Evolutionary conservation across 768 basidiomycete species (phyloP).

Genomic region (Xerocomus spinulosus): DNA sequence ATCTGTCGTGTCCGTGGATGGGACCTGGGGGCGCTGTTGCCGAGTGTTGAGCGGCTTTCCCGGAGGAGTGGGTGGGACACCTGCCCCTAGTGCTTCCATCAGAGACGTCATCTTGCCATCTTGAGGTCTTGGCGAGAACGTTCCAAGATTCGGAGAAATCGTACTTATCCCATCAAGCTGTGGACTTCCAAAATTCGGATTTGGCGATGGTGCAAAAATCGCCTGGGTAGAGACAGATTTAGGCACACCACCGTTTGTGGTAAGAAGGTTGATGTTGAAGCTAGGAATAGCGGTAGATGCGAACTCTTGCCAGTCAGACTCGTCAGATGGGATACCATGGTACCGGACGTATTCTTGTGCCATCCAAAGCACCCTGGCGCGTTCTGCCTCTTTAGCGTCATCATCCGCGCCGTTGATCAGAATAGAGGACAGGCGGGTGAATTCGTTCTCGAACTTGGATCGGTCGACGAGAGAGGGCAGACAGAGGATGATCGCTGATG

Average conservation of each 20-base stretch:
- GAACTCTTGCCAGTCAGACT: constrained; percentile 55
- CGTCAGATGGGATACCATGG: constrained; percentile 51
- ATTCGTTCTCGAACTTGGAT: constrained; percentile 62
- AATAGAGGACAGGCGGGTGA: constrained; percentile 60
- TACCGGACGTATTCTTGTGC: constrained; percentile 59
- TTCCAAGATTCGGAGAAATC: constrained; percentile 42
- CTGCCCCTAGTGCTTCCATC: constrained; percentile 40
- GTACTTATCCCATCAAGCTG: constrained; percentile 7
- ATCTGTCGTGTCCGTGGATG: constrained; percentile 20
- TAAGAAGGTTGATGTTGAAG: constrained; percentile 23
- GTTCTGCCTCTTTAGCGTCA: constrained; percentile 34
- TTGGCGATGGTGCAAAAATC: constrained; percentile 47
- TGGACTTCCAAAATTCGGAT: constrained; percentile 29
- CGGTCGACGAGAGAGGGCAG: constrained; percentile 55
- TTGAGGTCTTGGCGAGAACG: constrained; percentile 53
- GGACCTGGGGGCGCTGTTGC: constrained; percentile 22
- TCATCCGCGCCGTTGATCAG: constrained; percentile 54
- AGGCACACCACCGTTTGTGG: constrained; percentile 33
- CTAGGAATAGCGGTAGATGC: constrained; percentile 47
- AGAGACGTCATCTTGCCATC: constrained; percentile 41
- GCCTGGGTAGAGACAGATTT: constrained; percentile 50
- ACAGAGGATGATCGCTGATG: constrained; percentile 55
- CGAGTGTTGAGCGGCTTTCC: constrained; percentile 22
- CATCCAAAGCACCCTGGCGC: constrained; percentile 56
- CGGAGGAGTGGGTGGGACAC: constrained; percentile 15